phyloP scores from a whole-genome alignment of 1,284 basidiomycete genomes.

The Moesziomyces sp. region DNA sequence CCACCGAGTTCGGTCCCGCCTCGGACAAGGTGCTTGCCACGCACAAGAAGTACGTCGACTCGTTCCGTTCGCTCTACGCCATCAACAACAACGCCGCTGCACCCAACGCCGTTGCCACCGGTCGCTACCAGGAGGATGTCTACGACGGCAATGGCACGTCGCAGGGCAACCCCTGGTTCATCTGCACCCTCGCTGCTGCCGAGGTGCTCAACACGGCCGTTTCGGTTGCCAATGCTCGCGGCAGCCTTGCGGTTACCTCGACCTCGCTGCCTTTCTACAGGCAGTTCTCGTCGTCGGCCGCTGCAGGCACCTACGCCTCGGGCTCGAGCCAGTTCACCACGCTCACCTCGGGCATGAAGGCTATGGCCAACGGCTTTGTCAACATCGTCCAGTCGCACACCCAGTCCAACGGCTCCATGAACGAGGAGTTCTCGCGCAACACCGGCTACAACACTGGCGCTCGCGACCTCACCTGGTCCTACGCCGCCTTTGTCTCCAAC shows the following conservation, averaged over 20 bases:
- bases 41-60: slow-evolving; percentile 49
- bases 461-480: slow-evolving; percentile 56
- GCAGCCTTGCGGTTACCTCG: slow-evolving; percentile 27
- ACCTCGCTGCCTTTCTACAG: slow-evolving; percentile 45
- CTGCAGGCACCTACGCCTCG: slow-evolving; percentile 26
- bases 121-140: slow-evolving; percentile 43
- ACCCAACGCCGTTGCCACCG: slow-evolving; percentile 39
- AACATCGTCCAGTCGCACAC: slow-evolving; percentile 42
- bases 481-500: slow-evolving; percentile 51
- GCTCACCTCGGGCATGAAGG: slow-evolving; percentile 38
- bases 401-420: slow-evolving; percentile 46
- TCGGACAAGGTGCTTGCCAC: slow-evolving; percentile 51
- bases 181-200: slow-evolving; percentile 49
- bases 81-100: slow-evolving; percentile 48
- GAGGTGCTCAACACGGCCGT: slow-evolving; percentile 53
- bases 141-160: slow-evolving; percentile 41
- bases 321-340: slow-evolving; percentile 20
- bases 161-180: slow-evolving; percentile 56
- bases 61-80: slow-evolving; percentile 46
- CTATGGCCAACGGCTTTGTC: slow-evolving; percentile 48
- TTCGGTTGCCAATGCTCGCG: slow-evolving; percentile 19
- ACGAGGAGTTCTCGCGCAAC: slow-evolving; percentile 49
- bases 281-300: slow-evolving; percentile 35
- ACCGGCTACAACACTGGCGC: slow-evolving; percentile 52
- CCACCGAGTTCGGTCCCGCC: slow-evolving; percentile 36